Base-by-base conservation (phyloP, 2,329 filamentous ascomycete species). In the Fusarium palustre region DNA sequence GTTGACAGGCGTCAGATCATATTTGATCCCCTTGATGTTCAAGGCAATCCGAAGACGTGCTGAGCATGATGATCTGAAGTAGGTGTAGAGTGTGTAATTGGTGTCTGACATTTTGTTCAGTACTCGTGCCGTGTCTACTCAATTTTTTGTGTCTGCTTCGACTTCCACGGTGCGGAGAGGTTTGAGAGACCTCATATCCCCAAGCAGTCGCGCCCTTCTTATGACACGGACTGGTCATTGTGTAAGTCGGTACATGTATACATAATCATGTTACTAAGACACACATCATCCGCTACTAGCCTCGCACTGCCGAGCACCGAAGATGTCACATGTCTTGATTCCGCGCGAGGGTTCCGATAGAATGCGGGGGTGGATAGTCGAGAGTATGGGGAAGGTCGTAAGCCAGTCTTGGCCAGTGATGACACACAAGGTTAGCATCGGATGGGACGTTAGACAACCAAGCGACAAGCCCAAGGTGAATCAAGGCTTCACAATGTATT, bases 61-160 rank as follows among this genome's bases (percentile, higher is more conserved):
- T 1, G 87, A 86, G 78, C 87, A 90, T 18, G 87, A 89, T 48
- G 88, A 90, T 66, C 86, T 83, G 77, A 86, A 89, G 79, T 89
- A 90, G 64, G 83, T 85, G 79, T 90, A 84, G 12, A 90, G 83
- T 2, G 77, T 80, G 71, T 79, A 82, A 3, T 60, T 42, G 38
- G 56, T 11, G 3, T 69, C 61, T 1, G 70, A 24, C 76, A 77
- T 77, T 8, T 31, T 67, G 58, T 22, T 66, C 58, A 34, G 36
- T 1, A 16, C 2, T 8, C 16, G 7, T 1, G 11, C 2, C 13
- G 8, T 13, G 3, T 7, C 7, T 12, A n/a, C 1, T 25, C 1
- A 9, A 0, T 1, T 16, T 12, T 3, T 24, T 15, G 8, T 24
- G 3, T 18, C 13, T 4, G n/a, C 4, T 18, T 20, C 1, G 8